Evolutionary conservation across 2,329 filamentous ascomycete genomes (phyloP).

Genomic region (Hypomyces rosellus): DNA sequence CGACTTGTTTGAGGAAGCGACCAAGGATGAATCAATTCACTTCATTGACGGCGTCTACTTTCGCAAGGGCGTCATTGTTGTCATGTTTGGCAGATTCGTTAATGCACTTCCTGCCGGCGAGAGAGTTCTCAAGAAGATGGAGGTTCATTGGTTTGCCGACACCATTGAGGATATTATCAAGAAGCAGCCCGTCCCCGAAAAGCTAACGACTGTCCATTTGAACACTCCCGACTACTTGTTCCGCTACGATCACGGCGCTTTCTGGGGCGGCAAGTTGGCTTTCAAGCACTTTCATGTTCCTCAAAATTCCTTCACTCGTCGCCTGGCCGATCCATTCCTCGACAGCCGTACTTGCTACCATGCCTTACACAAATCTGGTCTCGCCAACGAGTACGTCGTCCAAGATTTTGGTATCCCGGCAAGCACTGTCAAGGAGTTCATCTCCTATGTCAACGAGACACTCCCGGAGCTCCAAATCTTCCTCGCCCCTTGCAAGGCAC

Average conservation of each 20-base stretch:
- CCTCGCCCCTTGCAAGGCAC: conserved; percentile 22
- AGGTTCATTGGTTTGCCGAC: conserved; percentile 26
- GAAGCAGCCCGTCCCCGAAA: conserved; percentile 20
- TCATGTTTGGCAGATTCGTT: conserved; percentile 45
- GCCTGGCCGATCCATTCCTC: conserved; percentile 45
- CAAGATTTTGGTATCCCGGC: conserved; percentile 38
- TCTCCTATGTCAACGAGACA: conserved; percentile 24
- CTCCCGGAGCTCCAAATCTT: conserved; percentile 25
- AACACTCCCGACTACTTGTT: conserved; percentile 49
- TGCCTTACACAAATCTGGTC: conserved; percentile 43
- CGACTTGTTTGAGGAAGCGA: conserved; percentile 31
- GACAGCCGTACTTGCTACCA: conserved; percentile 49
- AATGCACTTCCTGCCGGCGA: conserved; percentile 39
- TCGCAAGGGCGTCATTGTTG: conserved; percentile 37
- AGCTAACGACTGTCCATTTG: conserved; percentile 25
- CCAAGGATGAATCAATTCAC: conserved; percentile 29
- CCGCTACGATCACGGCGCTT: conserved; percentile 50
- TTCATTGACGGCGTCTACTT: conserved; percentile 55
- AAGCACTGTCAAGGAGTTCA: conserved; percentile 21
- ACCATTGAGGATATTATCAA: conserved; percentile 21
- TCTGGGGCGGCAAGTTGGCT: conserved; percentile 46
- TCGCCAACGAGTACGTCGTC: conserved; percentile 41
- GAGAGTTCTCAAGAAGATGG: conserved; percentile 28
- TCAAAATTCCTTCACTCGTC: conserved; percentile 44
- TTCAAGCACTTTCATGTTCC: conserved; percentile 47